These are phyloP conservation scores for Microcyclospora tardicrescens DNA, from an alignment of 2,329 filamentous ascomycete genomes.

Conservation along the genomic window DNA sequence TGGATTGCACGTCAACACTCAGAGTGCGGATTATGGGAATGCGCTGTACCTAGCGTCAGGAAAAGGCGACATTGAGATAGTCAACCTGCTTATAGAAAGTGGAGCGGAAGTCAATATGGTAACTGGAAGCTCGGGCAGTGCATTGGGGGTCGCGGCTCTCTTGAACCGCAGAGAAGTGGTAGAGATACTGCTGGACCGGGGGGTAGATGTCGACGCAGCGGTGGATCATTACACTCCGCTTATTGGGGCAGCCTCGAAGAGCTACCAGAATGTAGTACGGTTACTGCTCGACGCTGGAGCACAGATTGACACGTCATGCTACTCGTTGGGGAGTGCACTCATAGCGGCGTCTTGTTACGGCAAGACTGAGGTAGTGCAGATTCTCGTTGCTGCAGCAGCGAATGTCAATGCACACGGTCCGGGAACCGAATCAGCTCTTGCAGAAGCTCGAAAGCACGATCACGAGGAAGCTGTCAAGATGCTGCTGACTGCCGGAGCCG, in stretches of 20 bases:
- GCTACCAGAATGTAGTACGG: slow-evolving; percentile 3
- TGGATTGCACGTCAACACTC: slow-evolving; percentile 9
- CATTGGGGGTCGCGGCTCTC: slow-evolving; percentile 3
- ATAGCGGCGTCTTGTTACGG: slow-evolving; percentile 5
- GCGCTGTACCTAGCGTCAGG: slow-evolving; percentile 5
- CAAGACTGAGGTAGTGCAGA: slow-evolving; percentile 3
- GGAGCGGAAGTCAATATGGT: slow-evolving; percentile 2
- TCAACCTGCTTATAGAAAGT: slow-evolving; percentile 1
- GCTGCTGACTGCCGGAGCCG: too few species aligned
- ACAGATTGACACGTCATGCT: slow-evolving; percentile 5
- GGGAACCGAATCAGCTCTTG: too few species aligned
- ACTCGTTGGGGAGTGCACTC: slow-evolving; percentile 4
- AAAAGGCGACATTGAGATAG: slow-evolving; percentile 1
- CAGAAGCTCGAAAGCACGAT: too few species aligned
- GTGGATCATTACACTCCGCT: slow-evolving; percentile 3
- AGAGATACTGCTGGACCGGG: slow-evolving; percentile 2
- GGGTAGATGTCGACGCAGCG: slow-evolving; percentile 2
- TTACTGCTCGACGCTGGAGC: slow-evolving; percentile 9
- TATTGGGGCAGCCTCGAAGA: slow-evolving; percentile 2
- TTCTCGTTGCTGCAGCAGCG: slow-evolving; percentile 5
- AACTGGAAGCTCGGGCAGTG: neutral
- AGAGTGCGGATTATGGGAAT: slow-evolving; percentile 3
- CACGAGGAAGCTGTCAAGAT: too few species aligned
- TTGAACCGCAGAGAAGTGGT: slow-evolving; percentile 1
- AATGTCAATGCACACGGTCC: slow-evolving; percentile 4